These are phyloP conservation scores for Clavispora carvajalis DNA, from an alignment of 805 yeast species.

Conservation along the genomic window DNA sequence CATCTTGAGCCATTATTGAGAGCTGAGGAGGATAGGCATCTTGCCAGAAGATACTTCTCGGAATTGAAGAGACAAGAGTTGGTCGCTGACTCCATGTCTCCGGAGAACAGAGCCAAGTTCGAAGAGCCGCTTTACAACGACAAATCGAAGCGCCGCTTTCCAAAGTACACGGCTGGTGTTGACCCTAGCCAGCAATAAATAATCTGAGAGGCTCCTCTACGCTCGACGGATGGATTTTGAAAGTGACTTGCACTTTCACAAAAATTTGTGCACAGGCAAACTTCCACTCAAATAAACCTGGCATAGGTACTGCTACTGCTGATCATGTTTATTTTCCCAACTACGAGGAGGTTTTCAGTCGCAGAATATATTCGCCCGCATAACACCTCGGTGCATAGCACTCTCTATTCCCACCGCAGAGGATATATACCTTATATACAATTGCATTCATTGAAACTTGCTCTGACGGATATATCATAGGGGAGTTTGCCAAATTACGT, in stretches of 20 bases:
- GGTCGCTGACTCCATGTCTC: conserved; percentile 38
- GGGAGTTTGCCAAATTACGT: too few relatives aligned
- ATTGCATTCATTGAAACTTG: background rate
- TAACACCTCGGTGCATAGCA: background rate
- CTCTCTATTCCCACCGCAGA: background rate
- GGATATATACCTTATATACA: background rate
- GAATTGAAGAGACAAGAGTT: conserved; percentile 62
- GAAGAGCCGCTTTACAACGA: conserved; percentile 41
- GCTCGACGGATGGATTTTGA: background rate
- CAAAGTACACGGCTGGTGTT: conserved; percentile 37
- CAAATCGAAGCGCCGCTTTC: conserved; percentile 40
- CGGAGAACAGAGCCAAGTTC: conserved; percentile 34
- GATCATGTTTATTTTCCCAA: background rate
- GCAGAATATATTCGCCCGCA: conserved; percentile 1
- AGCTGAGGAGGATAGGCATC: conserved; percentile 79
- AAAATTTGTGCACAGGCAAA: background rate
- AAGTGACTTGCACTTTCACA: background rate
- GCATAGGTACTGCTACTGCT: background rate
- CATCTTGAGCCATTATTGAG: conserved; percentile 65
- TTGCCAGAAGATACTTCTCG: conserved; percentile 63
- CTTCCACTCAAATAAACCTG: background rate
- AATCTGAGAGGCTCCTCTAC: background rate
- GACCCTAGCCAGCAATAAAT: conserved; percentile 23
- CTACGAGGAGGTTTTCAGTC: background rate
- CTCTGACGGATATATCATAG: background rate